These are phyloP conservation scores for Lactifluus echinatus DNA, from an alignment of 768 basidiomycete species.

Conservation along the genomic window DNA sequence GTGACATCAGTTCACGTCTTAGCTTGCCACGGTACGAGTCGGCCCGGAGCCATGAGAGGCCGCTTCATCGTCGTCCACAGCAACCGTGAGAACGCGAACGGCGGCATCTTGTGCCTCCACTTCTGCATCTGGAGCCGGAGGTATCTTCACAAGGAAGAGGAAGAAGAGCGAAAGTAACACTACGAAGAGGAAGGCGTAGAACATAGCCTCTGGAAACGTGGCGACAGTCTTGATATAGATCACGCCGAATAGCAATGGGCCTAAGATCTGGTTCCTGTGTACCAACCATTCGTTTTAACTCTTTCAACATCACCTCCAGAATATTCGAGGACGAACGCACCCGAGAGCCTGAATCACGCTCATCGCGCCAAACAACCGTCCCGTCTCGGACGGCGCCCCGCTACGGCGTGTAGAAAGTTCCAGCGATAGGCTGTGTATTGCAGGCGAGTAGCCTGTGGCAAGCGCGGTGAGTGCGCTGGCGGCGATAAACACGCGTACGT, in stretches of 20 bases:
- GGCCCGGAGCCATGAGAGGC: not conserved
- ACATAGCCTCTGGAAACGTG: conserved; percentile 58
- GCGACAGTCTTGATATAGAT: conserved; percentile 66
- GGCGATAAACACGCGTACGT: conserved; percentile 42
- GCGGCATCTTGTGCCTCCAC: not conserved
- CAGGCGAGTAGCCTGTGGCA: conserved; percentile 55
- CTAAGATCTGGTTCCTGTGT: conserved; percentile 50
- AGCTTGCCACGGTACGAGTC: not conserved
- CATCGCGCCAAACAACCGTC: conserved; percentile 72
- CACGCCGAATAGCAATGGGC: conserved; percentile 64
- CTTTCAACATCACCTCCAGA: not conserved
- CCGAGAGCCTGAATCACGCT: conserved; percentile 65
- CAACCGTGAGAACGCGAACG: not conserved
- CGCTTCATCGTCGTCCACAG: not conserved
- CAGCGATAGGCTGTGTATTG: conserved; percentile 62
- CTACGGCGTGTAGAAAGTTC: conserved; percentile 49
- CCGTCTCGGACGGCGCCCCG: conserved; percentile 44
- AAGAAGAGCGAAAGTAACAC: conserved; percentile 36
- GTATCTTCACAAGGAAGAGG: conserved; percentile 41
- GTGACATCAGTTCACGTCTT: not conserved
- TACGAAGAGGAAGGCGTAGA: conserved; percentile 43
- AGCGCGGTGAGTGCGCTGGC: conserved; percentile 46
- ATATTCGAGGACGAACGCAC: conserved; percentile 29
- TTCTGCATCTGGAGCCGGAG: not conserved
- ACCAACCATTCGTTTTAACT: not conserved